Evolutionary conservation across 768 basidiomycete genomes (phyloP).

Genomic region (Candolleomyces aberdarensis): DNA sequence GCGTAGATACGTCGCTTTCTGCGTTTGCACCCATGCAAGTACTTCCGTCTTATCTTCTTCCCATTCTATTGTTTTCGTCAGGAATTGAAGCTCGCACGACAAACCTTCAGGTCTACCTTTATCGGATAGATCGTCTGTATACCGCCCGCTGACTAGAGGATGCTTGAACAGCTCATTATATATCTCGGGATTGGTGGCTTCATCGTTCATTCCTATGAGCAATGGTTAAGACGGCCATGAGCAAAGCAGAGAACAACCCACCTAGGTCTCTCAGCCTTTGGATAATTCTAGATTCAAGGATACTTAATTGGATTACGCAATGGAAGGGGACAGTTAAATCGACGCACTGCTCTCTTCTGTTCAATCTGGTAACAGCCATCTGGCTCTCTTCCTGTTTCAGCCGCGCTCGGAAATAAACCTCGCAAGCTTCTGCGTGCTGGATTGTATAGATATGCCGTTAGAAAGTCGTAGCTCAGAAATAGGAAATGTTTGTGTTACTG

Average conservation of each 20-base stretch:
- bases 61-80: no score
- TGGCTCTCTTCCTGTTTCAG: conserved; percentile 35
- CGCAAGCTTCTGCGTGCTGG: conserved; percentile 40
- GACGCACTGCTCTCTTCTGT: conserved; percentile 40
- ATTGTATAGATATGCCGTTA: background rate
- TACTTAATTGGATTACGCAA: background rate
- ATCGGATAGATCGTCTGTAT: background rate
- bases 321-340: background rate
- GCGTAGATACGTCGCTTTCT: background rate
- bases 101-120: no score
- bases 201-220: background rate
- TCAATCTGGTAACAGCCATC: conserved; percentile 21
- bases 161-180: background rate
- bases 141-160: background rate
- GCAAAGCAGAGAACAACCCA: background rate
- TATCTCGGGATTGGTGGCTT: background rate
- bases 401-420: conserved; percentile 4
- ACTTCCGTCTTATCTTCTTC: background rate
- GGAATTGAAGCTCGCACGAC: no score
- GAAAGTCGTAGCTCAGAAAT: background rate
- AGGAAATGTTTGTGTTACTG: background rate
- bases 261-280: background rate
- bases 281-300: background rate
- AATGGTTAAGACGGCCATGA: background rate
- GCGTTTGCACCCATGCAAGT: background rate